Percentiles rank a stretch among this genome's conserved stretches.
These are phyloP conservation scores for Sambucus nigra DNA, from an alignment of 129 eudicot genomes.

Conservation along the genomic window DNA sequence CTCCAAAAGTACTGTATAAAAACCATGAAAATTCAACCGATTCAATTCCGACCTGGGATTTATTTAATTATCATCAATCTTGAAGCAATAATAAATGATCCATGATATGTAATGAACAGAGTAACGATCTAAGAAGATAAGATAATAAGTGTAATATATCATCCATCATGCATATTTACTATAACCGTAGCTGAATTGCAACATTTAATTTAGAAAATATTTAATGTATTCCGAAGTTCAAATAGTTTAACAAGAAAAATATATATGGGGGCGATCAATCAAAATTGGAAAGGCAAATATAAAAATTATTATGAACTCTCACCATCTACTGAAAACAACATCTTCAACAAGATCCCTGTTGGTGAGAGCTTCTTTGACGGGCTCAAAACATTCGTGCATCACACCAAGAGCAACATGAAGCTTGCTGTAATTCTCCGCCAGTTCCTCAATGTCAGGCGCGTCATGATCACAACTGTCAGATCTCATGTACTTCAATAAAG, in stretches of 20 bases:
- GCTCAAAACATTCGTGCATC: conserved; percentile 94
- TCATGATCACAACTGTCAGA: conserved; percentile 19
- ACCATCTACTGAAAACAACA: conserved; percentile 75
- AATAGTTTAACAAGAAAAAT: too few relatives aligned
- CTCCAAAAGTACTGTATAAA: conserved; percentile 84
- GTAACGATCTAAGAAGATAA: too few relatives aligned
- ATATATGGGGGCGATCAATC: too few relatives aligned
- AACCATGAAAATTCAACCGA: conserved; percentile 76
- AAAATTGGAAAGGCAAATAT: background rate
- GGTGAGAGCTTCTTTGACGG: conserved; percentile 72
- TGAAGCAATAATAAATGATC: background rate
- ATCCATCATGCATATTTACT: too few relatives aligned
- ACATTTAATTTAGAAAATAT: too few relatives aligned
- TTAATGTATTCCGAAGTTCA: too few relatives aligned
- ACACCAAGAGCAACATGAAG: conserved; percentile 71
- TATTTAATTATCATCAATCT: conserved; percentile 7
- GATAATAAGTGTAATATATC: too few relatives aligned
- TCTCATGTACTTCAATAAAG: conserved; percentile 43
- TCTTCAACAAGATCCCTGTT: conserved; percentile 78
- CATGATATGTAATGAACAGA: too few relatives aligned
- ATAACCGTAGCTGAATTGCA: too few relatives aligned
- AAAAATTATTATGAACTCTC: conserved; percentile 2
- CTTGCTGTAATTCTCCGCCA: conserved; percentile 55
- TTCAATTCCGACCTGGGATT: conserved; percentile 65
- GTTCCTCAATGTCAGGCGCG: conserved; percentile 17